Conservation (phyloP, 2,329 filamentous ascomycete species). For the Hymenoscyphus repandus region DNA sequence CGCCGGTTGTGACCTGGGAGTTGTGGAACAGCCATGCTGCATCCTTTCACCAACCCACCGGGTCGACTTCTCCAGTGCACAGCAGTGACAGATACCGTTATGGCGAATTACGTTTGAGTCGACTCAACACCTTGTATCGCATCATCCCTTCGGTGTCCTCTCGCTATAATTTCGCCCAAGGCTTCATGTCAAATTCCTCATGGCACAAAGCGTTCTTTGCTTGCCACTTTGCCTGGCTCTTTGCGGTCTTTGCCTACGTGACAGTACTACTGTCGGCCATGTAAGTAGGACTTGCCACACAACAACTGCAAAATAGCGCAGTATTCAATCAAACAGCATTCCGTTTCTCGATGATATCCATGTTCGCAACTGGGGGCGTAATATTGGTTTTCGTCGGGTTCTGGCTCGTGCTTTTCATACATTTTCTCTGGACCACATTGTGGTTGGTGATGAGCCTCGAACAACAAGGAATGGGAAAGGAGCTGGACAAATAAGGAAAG, state of each 20-base stretch:
- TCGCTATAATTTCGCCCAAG: conserved; percentile 5
- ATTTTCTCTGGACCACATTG: too few species aligned
- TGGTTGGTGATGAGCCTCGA: too few species aligned
- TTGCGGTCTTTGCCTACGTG: conserved; percentile 35
- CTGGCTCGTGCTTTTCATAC: too few species aligned
- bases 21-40: conserved; percentile 25
- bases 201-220: conserved; percentile 39
- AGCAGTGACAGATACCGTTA: conserved; percentile 29
- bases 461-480: too few species aligned
- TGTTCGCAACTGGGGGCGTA: not conserved
- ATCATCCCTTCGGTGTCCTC: not conserved
- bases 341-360: not conserved
- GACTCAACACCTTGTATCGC: conserved; percentile 27
- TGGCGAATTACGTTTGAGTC: conserved; percentile 32
- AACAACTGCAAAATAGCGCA: conserved; percentile 5
- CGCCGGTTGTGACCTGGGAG: conserved; percentile 13
- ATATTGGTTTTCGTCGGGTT: too few species aligned
- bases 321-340: not conserved
- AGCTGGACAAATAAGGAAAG: too few species aligned
- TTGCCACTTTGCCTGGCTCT: conserved; percentile 39
- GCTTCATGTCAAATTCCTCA: conserved; percentile 17
- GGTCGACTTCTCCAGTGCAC: conserved; percentile 7
- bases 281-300: conserved; percentile 41
- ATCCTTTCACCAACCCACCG: conserved; percentile 13
- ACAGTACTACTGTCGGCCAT: conserved; percentile 43